Base-by-base conservation (phyloP, 202 grass and related monocot species). In the Carex arenaria region DNA sequence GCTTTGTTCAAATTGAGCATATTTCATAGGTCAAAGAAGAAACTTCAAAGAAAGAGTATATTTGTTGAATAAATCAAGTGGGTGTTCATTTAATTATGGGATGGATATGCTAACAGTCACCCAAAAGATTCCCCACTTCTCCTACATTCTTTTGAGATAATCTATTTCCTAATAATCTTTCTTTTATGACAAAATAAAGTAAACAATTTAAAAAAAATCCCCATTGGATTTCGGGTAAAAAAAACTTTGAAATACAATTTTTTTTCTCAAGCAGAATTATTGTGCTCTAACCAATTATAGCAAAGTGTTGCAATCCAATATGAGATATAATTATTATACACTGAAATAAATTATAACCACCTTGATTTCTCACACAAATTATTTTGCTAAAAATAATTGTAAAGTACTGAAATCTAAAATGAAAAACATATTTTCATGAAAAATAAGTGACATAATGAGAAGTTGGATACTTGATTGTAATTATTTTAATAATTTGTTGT, bases 1-100 rank as follows among this genome's bases (percentile, higher is more conserved):
- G 28, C 15, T 78, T 78, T 78, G 4, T 56, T 57, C 49, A 78
- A 78, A 60, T 78, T 78, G 53, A 78, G 74, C 9, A 71, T 47
- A 47, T 45, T 22, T 36, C 18, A 70, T 71, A 71, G 67, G 72
- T 76, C 74, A 60, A 78, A 60, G 54, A 78, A 19, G 54, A 78
- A 78, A 40, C 53, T 59, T 40, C 74, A 51, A 38, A 47, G 53
- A 11, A 71, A 51, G 47, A 47, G 43, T 47, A 47, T 42, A 8
- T 55, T 10, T 60, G 74, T 20, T 57, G 74, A 75, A 78, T 60
- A 78, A 20, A 60, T 60, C 18, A 60, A 38, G 17, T 59, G 31
- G 15, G 23, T 31, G 10, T 75, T 51, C 51, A 77, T 36, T 76
- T 32, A 3, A 31, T 30, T 54, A 53, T 74, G 12, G 45, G 38